These are phyloP conservation scores for Fusarium tanahbumbuense DNA, from an alignment of 2,329 filamentous ascomycete species.

Conservation along the genomic window DNA sequence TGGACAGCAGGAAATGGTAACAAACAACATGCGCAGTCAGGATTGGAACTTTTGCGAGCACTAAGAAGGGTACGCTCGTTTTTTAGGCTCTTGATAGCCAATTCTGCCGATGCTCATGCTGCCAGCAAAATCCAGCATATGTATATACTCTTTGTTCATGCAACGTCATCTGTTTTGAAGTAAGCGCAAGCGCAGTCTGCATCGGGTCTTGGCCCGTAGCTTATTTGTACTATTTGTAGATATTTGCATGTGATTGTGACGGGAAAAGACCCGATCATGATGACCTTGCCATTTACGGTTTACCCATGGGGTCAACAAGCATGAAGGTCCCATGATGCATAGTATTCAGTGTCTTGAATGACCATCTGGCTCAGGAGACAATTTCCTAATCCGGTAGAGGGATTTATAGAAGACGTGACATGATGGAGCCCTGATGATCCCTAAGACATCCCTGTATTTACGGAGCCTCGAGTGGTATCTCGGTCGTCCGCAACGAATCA, in stretches of 20 bases:
- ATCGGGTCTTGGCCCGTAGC: neutral
- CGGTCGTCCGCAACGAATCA: conserved; percentile 39
- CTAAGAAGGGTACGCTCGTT: neutral
- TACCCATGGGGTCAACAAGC: neutral
- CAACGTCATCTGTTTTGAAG: neutral
- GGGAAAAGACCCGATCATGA: neutral
- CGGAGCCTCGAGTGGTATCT: conserved; percentile 3
- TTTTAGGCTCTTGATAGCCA: neutral
- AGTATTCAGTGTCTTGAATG: neutral
- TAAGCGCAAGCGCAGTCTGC: neutral
- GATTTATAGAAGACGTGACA: neutral
- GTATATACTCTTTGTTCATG: no score
- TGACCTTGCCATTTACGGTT: neutral
- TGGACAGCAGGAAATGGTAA: conserved; percentile 1
- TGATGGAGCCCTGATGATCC: neutral
- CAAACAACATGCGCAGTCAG: neutral
- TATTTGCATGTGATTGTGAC: neutral
- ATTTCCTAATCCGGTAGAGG: neutral
- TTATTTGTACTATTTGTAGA: neutral
- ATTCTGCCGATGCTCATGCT: neutral
- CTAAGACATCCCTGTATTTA: neutral
- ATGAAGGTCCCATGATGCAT: neutral
- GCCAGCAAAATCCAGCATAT: neutral
- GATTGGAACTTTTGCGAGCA: conserved; percentile 39
- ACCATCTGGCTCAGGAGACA: neutral